Evolutionary conservation across 768 basidiomycete genomes (phyloP), one percentile per base, ranked within the genome.

Genomic region (Mycena filopes): DNA sequence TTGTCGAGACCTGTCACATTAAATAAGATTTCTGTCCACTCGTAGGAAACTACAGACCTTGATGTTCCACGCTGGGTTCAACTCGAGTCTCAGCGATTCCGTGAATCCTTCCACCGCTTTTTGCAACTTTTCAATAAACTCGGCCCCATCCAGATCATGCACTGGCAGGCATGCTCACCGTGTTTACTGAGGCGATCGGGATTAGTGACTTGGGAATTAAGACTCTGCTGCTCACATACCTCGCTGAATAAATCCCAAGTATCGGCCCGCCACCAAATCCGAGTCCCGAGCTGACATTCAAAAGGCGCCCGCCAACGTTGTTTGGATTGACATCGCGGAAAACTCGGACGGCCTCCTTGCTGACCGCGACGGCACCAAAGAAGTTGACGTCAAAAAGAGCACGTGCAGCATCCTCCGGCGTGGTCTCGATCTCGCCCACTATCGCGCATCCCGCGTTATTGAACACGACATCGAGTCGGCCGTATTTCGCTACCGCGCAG

Each of bases 341-440:
- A 20, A 66, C 65, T 21, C 60, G 28, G 18, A 66, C 25, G 0
- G 65, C 65, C 55, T 66, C 65, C 40, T 38, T 66, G 59, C 59
- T 62, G 11, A 66, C 60, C 8, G 31, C 43, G 12, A 42, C 11
- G 5, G 69, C 71, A 2, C 74, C 71, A 75, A 71, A 75, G 40
- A 75, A 71, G 36, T 78, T 76, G 3, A 73, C 72, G 0, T 76
- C 71, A 16, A 76, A 75, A 66, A 73, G 13, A 0, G 48, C 61
- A 1, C 60, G 63, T 7, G 76, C 77, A 0, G 20, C 28, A 3
- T 69, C 69, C 26, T 70, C 60, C 26, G 65, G 69, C 0, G 41
- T 64, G 21, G 48, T 67, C 53, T 78, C 76, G 2, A 72, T 57
- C 41, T 78, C 77, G 40, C 68, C 72, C 0, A 73, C 2, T 23